Evolutionary conservation across 148 eudicot genomes (phyloP).

Genomic region (Mesembryanthemum crystallinum): DNA sequence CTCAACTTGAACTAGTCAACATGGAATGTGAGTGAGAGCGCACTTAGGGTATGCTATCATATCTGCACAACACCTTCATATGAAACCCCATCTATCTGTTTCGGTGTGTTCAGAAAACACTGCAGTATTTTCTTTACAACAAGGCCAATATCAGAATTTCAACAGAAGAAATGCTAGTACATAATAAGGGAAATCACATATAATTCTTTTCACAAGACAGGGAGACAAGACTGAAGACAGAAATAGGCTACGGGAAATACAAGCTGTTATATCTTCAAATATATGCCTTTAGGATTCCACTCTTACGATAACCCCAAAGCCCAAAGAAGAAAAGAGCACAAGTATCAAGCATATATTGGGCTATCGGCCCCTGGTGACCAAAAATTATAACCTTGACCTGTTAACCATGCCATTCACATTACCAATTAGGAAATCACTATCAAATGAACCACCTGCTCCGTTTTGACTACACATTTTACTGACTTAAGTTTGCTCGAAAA

Average conservation of each 20-base stretch:
- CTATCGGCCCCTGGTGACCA: background rate
- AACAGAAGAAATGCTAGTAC: background rate
- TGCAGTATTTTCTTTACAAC: background rate
- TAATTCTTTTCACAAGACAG: background rate
- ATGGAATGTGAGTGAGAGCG: background rate
- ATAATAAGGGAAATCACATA: background rate
- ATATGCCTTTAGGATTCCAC: background rate
- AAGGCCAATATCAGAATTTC: background rate
- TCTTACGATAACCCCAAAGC: background rate
- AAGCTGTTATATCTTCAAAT: background rate
- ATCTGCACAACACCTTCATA: background rate
- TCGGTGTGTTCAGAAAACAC: background rate
- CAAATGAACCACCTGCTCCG: background rate
- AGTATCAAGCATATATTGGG: background rate
- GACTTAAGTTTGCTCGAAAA: conserved; percentile 2
- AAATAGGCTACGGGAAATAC: background rate
- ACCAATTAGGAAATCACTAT: background rate
- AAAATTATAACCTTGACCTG: background rate
- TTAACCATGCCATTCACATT: background rate
- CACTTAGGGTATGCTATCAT: background rate
- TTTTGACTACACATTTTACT: background rate
- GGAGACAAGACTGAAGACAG: background rate
- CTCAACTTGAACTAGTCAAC: too few relatives aligned
- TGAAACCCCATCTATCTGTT: background rate
- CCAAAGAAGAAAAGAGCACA: background rate